phyloP scores from a whole-genome alignment of 768 basidiomycete genomes.

The Psilocybe subaeruginosa region DNA sequence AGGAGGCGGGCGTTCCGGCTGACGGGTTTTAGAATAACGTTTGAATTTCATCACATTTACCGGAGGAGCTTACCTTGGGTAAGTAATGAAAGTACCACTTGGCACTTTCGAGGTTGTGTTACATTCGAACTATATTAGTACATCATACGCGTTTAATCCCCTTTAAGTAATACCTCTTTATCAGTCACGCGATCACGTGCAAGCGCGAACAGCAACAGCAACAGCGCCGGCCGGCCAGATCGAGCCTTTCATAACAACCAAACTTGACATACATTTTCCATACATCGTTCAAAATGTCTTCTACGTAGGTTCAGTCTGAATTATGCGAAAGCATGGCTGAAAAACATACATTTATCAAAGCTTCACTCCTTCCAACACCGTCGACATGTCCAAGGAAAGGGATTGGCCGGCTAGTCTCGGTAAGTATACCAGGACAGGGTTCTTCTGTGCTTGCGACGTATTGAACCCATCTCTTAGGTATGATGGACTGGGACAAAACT shows the following conservation, averaged over 20 bases:
- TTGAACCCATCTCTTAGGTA: constrained; percentile 43
- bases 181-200: not conserved
- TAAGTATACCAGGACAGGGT: constrained; percentile 20
- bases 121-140: not conserved
- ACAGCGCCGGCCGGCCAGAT: not conserved
- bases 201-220: not conserved
- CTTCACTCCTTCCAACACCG: constrained; percentile 54
- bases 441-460: not conserved
- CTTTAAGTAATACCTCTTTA: not conserved
- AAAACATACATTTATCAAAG: constrained; percentile 32
- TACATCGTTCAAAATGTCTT: constrained; percentile 34
- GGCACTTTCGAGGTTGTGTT: not conserved
- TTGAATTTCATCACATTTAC: not conserved
- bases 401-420: constrained; percentile 76
- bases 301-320: constrained; percentile 35
- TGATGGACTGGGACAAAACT: constrained; percentile 82
- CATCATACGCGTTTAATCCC: not conserved
- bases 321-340: constrained; percentile 1
- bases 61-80: not conserved
- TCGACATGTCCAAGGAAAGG: constrained; percentile 70
- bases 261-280: constrained; percentile 3
- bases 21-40: not conserved
- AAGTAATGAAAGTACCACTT: constrained; percentile 1
- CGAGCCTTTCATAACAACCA: constrained; percentile 9
- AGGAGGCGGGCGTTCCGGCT: not conserved